Evolutionary conservation across 495 filamentous ascomycete species (phyloP).

Genomic region (Penicillium antarcticum): DNA sequence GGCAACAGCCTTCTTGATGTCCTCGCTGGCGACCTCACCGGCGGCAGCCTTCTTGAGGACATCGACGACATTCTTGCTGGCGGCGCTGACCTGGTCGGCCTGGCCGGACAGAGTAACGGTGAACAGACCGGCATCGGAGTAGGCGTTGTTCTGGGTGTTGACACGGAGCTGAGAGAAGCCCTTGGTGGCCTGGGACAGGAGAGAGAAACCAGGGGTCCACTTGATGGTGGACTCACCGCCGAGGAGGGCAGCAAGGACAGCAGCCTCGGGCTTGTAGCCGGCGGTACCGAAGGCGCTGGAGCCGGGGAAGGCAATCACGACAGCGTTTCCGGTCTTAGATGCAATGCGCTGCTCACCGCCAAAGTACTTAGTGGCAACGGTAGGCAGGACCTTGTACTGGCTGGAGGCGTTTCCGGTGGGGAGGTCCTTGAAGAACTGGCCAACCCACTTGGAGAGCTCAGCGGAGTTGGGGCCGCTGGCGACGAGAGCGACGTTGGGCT

Average conservation of each 20-base stretch:
- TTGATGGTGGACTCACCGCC: constrained; percentile 90
- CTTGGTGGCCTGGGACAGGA: constrained; percentile 74
- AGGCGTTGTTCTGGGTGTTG: constrained; percentile 71
- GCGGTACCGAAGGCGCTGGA: constrained; percentile 68
- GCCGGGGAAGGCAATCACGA: constrained; percentile 90
- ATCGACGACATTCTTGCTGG: constrained; percentile 63
- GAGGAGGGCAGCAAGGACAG: constrained; percentile 84
- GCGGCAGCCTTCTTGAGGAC: constrained; percentile 73
- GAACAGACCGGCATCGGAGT: constrained; percentile 93
- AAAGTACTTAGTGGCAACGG: constrained; percentile 71
- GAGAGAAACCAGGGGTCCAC: constrained; percentile 89
- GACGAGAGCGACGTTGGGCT: constrained; percentile 86
- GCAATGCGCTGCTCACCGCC: constrained; percentile 92
- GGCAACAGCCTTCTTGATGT: constrained; percentile 85
- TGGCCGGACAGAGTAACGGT: constrained; percentile 73
- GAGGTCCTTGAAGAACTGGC: constrained; percentile 73
- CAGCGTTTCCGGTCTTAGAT: constrained; percentile 65
- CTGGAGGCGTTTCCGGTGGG: constrained; percentile 34
- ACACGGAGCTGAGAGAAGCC: constrained; percentile 62
- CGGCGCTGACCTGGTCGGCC: constrained; percentile 63
- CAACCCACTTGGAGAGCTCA: constrained; percentile 85
- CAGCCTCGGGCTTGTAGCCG: constrained; percentile 82
- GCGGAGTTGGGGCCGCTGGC: constrained; percentile 77
- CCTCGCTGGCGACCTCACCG: constrained; percentile 74
- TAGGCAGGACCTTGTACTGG: constrained; percentile 39